phyloP scores from a whole-genome alignment of 371 early-diverging fungal species.

The Mucor piriformis region DNA sequence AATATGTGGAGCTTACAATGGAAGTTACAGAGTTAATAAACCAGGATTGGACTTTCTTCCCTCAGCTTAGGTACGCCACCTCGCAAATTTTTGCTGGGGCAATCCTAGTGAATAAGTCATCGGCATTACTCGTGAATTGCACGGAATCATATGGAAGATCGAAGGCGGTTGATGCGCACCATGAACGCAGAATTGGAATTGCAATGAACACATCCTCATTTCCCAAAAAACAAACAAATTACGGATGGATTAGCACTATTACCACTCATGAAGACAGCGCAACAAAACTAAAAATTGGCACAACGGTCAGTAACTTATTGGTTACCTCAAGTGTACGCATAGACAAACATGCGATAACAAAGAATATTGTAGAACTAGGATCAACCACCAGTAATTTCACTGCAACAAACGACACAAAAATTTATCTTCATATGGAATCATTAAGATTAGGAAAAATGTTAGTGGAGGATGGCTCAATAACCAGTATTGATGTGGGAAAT shows the following conservation, averaged over 20 bases:
- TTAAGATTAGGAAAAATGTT: no score
- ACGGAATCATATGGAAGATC: constrained; percentile 12
- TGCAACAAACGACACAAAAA: no score
- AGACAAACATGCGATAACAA: constrained; percentile 3
- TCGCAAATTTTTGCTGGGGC: constrained; percentile 12
- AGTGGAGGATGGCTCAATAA: no score
- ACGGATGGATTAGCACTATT: constrained; percentile 11
- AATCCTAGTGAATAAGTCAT: constrained; percentile 4
- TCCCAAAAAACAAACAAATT: constrained; percentile 1
- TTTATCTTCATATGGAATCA: no score
- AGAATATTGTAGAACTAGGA: constrained; percentile 7
- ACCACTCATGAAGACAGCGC: constrained; percentile 5
- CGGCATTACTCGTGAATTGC: not conserved
- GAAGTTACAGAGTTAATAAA: constrained; percentile 8
- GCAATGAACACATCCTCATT: not conserved
- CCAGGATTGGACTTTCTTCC: constrained; percentile 15
- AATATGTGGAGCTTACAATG: constrained; percentile 13
- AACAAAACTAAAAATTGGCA: constrained; percentile 17
- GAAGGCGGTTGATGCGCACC: constrained; percentile 5
- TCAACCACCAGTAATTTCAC: no score
- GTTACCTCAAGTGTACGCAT: constrained; percentile 13
- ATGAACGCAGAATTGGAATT: constrained; percentile 2
- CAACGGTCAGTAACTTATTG: constrained; percentile 1
- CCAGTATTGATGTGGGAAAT: no score
- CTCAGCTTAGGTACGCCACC: constrained; percentile 12